These are phyloP conservation scores for Amylostereum areolatum DNA, from an alignment of 1,284 basidiomycete genomes.

Conservation along the genomic window DNA sequence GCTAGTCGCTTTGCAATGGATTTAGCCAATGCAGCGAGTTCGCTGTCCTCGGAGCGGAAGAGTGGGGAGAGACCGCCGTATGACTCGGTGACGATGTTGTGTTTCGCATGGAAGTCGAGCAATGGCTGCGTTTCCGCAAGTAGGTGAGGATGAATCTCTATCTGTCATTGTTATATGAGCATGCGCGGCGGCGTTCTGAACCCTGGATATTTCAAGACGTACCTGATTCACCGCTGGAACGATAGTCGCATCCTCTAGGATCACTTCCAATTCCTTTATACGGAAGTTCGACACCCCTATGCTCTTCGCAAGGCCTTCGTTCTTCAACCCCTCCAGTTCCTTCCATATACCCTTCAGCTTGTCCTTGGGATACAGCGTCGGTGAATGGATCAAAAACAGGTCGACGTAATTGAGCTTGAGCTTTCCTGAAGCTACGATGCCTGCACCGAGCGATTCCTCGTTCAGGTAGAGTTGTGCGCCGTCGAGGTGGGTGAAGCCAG, in stretches of 20 bases:
- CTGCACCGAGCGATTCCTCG: constrained; percentile 49
- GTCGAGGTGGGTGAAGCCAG: constrained; percentile 66
- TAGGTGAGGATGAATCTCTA: constrained; percentile 81
- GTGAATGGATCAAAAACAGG: constrained; percentile 72
- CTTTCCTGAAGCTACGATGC: constrained; percentile 49
- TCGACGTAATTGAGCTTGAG: constrained; percentile 69
- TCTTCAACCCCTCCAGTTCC: constrained; percentile 63
- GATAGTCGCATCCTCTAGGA: constrained; percentile 54
- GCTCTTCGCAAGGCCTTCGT: constrained; percentile 62
- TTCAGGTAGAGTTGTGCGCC: constrained; percentile 65
- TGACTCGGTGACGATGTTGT: constrained; percentile 62
- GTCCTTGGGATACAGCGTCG: constrained; percentile 30
- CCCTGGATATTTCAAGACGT: constrained; percentile 4
- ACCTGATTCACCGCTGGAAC: constrained; percentile 79
- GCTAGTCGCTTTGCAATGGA: constrained; percentile 22
- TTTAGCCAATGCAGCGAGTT: constrained; percentile 38
- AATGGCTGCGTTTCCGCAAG: constrained; percentile 52
- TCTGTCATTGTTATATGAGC: constrained; percentile 30
- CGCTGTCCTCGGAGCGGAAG: constrained; percentile 49
- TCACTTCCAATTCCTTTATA: constrained; percentile 56
- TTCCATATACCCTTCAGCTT: constrained; percentile 60
- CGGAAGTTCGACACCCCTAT: constrained; percentile 87
- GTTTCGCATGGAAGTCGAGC: constrained; percentile 46
- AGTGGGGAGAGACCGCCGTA: constrained; percentile 64
- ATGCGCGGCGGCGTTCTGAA: neutral